Evolutionary conservation across 106 monocot species (phyloP).

Genomic region (Dendrobium officinale): DNA sequence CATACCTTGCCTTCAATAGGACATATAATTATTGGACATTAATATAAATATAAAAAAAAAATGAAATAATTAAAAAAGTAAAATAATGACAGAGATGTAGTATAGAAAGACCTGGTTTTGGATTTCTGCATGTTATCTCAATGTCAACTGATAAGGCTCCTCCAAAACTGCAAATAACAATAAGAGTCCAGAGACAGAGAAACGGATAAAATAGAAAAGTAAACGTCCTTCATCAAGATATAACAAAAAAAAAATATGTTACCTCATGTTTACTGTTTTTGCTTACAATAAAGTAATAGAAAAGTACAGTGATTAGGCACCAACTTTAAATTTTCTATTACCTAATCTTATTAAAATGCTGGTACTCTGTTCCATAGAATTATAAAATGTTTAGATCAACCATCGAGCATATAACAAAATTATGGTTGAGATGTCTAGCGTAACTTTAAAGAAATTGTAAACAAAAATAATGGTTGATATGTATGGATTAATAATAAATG

Average conservation of each 20-base stretch:
- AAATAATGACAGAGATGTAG: neutral
- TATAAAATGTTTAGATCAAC: neutral
- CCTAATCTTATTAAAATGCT: neutral
- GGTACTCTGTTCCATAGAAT: too few relatives aligned
- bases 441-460: neutral
- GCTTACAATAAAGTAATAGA: neutral
- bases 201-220: neutral
- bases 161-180: neutral
- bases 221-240: too few relatives aligned
- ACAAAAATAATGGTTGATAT: neutral
- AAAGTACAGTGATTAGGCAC: neutral
- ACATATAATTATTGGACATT: neutral
- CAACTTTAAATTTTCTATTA: neutral
- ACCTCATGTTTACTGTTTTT: neutral
- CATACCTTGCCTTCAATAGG: neutral
- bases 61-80: neutral
- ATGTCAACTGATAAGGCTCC: neutral
- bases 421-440: neutral
- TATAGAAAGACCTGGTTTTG: neutral
- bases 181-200: neutral
- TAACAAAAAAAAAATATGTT: neutral
- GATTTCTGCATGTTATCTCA: conserved; percentile 1
- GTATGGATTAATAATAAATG: neutral
- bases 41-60: neutral
- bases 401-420: neutral